Evolutionary conservation across 805 yeast genomes (phyloP).

Genomic region (Novakomyces olei): DNA sequence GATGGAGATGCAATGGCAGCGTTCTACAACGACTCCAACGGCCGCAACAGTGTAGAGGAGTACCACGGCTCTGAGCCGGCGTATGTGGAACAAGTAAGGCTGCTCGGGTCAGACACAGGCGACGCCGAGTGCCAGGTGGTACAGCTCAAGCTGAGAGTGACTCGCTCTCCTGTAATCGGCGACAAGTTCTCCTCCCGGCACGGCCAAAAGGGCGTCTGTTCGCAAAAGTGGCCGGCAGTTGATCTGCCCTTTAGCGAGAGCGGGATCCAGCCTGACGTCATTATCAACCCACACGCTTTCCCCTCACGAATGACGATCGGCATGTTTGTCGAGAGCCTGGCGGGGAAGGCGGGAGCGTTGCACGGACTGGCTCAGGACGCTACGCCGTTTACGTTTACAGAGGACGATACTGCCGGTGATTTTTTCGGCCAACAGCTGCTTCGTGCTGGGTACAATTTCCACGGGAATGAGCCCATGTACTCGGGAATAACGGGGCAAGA

Average conservation of each 20-base stretch:
- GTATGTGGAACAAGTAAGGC: constrained; percentile 81
- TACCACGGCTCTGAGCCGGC: constrained; percentile 92
- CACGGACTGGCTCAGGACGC: constrained; percentile 96
- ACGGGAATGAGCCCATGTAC: constrained; percentile 97
- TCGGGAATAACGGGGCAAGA: constrained; percentile 98
- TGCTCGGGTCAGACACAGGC: constrained; percentile 57
- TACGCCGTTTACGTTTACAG: constrained; percentile 88
- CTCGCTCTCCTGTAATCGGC: constrained; percentile 87
- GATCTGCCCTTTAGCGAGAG: constrained; percentile 94
- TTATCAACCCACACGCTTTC: constrained; percentile 97
- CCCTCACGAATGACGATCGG: constrained; percentile 99
- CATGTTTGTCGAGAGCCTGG: constrained; percentile 93
- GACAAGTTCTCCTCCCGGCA: constrained; percentile 95
- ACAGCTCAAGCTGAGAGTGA: constrained; percentile 72
- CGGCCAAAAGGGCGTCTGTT: constrained; percentile 96
- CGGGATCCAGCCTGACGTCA: constrained; percentile 93
- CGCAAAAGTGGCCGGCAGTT: constrained; percentile 90
- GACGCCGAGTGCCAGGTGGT: constrained; percentile 64
- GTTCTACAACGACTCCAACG: constrained; percentile 70
- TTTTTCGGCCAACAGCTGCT: constrained; percentile 83
- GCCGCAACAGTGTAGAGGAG: constrained; percentile 76
- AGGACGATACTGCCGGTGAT: constrained; percentile 88
- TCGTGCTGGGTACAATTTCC: constrained; percentile 83
- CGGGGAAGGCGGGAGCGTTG: constrained; percentile 97
- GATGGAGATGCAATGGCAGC: constrained; percentile 95